Conservation (phyloP, 768 basidiomycete genomes). For the Tulasnella sp. region DNA sequence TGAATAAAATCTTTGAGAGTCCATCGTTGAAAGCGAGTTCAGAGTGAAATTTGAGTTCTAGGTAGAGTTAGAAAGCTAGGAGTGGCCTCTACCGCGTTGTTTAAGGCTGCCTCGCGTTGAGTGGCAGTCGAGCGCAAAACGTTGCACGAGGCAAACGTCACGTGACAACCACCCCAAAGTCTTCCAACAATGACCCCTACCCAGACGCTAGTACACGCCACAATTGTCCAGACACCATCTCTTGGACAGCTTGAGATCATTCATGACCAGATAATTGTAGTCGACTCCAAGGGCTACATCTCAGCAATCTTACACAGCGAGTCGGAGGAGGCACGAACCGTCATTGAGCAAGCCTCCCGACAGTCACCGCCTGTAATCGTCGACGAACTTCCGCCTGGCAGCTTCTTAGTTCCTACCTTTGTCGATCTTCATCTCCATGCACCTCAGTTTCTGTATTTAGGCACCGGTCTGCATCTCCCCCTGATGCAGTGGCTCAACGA, state of each 20-base stretch:
- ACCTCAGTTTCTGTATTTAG: slow-evolving; percentile 81
- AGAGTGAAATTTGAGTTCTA: not conserved
- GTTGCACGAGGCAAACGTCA: not conserved
- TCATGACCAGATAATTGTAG: slow-evolving; percentile 5
- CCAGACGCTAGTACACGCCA: not conserved
- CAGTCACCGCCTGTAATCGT: slow-evolving; percentile 14
- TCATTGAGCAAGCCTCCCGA: not conserved
- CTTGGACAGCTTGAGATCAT: slow-evolving; percentile 6
- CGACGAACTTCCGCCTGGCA: slow-evolving; percentile 35
- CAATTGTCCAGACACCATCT: not conserved
- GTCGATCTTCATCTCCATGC: slow-evolving; percentile 80
- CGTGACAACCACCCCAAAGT: not conserved
- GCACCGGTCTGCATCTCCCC: slow-evolving; percentile 74
- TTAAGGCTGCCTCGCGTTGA: not conserved
- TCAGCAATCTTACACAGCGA: slow-evolving; percentile 3
- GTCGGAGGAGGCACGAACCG: not conserved
- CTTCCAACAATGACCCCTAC: not conserved
- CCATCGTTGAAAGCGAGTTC: not conserved
- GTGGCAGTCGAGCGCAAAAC: not conserved
- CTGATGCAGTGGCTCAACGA: slow-evolving; percentile 74
- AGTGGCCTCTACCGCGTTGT: not conserved
- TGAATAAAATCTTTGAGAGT: not conserved
- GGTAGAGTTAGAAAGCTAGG: not conserved
- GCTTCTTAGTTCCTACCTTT: slow-evolving; percentile 68
- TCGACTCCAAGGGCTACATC: slow-evolving; percentile 18